Percentiles rank a stretch among this genome's conserved stretches.
Evolutionary conservation across 768 basidiomycete genomes (phyloP).

Genomic region (Cyathus striatus): DNA sequence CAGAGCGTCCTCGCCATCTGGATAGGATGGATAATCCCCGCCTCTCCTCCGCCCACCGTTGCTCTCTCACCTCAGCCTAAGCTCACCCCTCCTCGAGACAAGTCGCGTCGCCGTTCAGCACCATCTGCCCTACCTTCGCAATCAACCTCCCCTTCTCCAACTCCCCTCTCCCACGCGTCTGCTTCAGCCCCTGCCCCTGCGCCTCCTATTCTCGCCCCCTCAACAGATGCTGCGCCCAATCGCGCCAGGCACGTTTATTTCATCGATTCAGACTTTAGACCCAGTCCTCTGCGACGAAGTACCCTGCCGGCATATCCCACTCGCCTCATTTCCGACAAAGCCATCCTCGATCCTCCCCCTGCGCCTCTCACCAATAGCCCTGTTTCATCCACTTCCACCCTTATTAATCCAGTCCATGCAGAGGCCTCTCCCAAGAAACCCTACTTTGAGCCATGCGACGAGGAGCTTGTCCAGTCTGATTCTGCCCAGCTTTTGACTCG

Average conservation of each 20-base stretch:
- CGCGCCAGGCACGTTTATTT: constrained; percentile 24
- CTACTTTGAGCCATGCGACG: constrained; percentile 8
- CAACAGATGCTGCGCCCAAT: constrained; percentile 7
- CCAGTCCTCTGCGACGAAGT: constrained; percentile 12
- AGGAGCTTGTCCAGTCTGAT: constrained; percentile 13
- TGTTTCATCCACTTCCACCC: constrained; percentile 10
- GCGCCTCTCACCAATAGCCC: constrained; percentile 5
- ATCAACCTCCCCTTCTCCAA: constrained; percentile 4
- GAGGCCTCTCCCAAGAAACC: too few relatives aligned
- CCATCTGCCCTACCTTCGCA: constrained; percentile 5
- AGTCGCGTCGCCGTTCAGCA: constrained; percentile 6
- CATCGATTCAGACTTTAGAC: constrained; percentile 15
- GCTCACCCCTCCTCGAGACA: background rate
- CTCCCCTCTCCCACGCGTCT: constrained; percentile 10
- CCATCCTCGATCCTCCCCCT: background rate
- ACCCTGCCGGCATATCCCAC: constrained; percentile 8
- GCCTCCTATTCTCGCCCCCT: constrained; percentile 14
- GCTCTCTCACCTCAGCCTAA: constrained; percentile 1
- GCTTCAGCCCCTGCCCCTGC: constrained; percentile 16
- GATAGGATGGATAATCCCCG: constrained; percentile 33
- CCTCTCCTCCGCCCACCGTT: constrained; percentile 4
- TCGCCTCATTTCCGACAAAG: background rate
- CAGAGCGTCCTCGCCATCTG: constrained; percentile 42
- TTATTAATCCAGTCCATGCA: constrained; percentile 3
- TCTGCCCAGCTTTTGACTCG: constrained; percentile 16